Evolutionary conservation across 495 filamentous ascomycete species (phyloP).

Genomic region (Penicillium roqueforti): DNA sequence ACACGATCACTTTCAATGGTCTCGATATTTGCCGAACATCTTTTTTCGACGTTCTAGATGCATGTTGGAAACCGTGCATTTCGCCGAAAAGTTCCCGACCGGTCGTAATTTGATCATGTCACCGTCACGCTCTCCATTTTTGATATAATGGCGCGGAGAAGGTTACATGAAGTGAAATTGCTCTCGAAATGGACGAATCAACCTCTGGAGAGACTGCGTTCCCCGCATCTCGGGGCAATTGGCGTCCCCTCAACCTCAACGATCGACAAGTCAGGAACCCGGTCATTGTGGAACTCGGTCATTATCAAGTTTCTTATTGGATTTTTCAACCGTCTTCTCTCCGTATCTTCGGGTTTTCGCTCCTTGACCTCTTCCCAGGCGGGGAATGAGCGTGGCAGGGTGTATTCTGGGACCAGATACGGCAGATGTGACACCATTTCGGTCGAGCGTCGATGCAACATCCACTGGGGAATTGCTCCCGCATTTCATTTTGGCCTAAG

Average conservation of each 20-base stretch:
- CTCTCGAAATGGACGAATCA: slow-evolving; percentile 10
- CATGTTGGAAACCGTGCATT: background rate
- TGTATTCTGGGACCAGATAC: background rate
- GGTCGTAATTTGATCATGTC: background rate
- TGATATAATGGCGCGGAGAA: background rate
- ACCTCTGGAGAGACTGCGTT: slow-evolving; percentile 1
- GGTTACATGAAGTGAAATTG: background rate
- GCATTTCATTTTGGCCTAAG: background rate
- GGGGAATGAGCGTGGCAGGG: background rate
- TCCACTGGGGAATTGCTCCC: background rate
- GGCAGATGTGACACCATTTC: slow-evolving; percentile 9
- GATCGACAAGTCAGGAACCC: slow-evolving; percentile 17
- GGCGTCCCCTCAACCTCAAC: slow-evolving; percentile 8
- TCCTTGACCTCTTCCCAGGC: background rate
- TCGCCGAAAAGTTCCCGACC: background rate
- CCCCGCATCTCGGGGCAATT: slow-evolving; percentile 21
- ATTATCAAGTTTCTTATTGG: background rate
- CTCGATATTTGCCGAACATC: background rate
- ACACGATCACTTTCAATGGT: background rate
- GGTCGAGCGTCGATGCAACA: slow-evolving; percentile 7
- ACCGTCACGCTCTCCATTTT: background rate
- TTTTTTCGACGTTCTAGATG: background rate
- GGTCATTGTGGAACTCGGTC: background rate
- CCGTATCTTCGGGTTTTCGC: slow-evolving; percentile 7
- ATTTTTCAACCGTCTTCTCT: background rate